Conservation (phyloP, 345 rosid genomes). For the Melastoma malabathricum region DNA sequence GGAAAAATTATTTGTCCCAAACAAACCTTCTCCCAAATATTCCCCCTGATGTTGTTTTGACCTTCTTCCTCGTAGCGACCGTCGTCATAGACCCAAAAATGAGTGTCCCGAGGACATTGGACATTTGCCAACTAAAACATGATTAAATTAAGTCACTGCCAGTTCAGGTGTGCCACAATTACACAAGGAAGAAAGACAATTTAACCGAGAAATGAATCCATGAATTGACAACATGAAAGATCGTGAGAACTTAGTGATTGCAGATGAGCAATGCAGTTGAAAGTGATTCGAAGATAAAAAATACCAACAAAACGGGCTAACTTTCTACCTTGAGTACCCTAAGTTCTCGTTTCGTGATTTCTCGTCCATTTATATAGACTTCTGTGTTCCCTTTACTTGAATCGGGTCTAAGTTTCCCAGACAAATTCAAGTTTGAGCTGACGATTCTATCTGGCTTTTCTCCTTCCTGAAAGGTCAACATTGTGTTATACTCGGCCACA, state of each 20-base stretch:
- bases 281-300: not conserved
- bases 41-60: slow-evolving; percentile 69
- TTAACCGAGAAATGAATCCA: no score
- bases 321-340: slow-evolving; percentile 63
- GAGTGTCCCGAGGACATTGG: slow-evolving; percentile 73
- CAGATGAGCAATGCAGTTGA: not conserved
- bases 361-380: slow-evolving; percentile 86
- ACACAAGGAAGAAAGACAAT: no score
- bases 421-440: slow-evolving; percentile 79
- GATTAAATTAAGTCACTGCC: no score
- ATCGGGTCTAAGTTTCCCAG: slow-evolving; percentile 55
- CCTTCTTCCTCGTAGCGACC: slow-evolving; percentile 87
- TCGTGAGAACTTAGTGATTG: not conserved
- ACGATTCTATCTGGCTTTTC: slow-evolving; percentile 78
- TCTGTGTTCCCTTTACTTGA: slow-evolving; percentile 88
- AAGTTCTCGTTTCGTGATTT: slow-evolving; percentile 75
- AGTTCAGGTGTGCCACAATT: not conserved
- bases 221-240: no score
- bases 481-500: no score
- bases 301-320: not conserved
- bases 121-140: slow-evolving; percentile 52
- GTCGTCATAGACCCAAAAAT: slow-evolving; percentile 80
- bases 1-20: not conserved
- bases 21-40: slow-evolving; percentile 74
- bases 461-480: slow-evolving; percentile 56